Percentiles rank a stretch among this genome's conserved stretches.
phyloP scores from a whole-genome alignment of 1,139 yeast genomes.

The Kurtzmaniella natalensis region DNA sequence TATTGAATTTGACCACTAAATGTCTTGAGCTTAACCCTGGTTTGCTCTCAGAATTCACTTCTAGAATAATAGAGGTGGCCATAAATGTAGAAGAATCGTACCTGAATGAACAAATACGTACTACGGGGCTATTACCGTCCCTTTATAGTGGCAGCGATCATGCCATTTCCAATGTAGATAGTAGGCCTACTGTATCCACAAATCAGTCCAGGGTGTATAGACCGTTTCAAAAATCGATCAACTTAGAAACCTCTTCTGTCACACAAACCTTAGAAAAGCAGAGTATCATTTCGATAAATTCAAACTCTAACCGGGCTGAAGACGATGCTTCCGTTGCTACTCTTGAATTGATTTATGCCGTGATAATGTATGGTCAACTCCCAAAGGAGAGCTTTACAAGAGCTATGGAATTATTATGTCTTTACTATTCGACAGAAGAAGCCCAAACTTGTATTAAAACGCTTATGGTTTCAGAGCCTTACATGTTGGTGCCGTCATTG shows the following conservation, averaged over 20 bases:
- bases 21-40: constrained; percentile 48
- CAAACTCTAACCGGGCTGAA: not conserved
- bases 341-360: constrained; percentile 42
- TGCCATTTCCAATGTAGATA: not conserved
- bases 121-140: too few relatives aligned
- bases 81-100: not conserved
- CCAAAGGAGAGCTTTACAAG: constrained; percentile 38
- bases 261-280: not conserved
- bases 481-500: constrained; percentile 15
- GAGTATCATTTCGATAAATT: not conserved
- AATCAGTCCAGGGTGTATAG: not conserved
- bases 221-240: not conserved
- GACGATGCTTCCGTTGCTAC: constrained; percentile 12
- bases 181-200: not conserved
- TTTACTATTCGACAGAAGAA: constrained; percentile 24
- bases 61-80: not conserved
- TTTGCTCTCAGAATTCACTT: constrained; percentile 33
- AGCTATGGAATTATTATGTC: constrained; percentile 44
- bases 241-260: not conserved
- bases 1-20: constrained; percentile 32
- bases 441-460: not conserved
- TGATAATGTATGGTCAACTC: constrained; percentile 44
- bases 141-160: not conserved
- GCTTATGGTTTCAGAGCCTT: not conserved
- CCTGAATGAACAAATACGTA: not conserved